Conservation (phyloP, 257 asterid genomes). For the Anisodus acutangulus region DNA sequence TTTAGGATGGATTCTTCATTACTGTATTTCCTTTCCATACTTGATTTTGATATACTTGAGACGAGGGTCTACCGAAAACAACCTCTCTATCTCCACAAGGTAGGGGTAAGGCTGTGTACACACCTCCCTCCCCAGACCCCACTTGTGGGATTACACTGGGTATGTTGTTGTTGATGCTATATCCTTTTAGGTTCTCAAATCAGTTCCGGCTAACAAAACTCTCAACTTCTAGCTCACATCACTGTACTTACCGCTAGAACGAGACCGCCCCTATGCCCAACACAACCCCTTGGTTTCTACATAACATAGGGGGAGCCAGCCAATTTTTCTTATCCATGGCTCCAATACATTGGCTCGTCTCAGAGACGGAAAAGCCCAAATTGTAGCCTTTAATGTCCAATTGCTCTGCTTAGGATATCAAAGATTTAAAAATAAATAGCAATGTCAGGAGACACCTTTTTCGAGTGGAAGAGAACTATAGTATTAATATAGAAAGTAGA, state of each 20-base stretch:
- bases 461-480: not conserved
- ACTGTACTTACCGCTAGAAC: not conserved
- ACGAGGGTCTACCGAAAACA: no score
- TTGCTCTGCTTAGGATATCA: not conserved
- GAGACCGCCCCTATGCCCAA: not conserved
- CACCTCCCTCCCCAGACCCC: no score
- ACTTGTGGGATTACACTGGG: no score
- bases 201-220: not conserved
- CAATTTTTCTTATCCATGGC: not conserved
- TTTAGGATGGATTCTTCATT: no score
- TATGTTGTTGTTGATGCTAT: no score
- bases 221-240: not conserved
- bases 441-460: not conserved
- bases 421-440: not conserved
- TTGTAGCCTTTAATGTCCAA: not conserved
- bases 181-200: not conserved
- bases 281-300: not conserved
- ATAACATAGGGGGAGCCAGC: conserved; percentile 5
- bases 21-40: no score
- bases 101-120: no score
- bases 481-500: not conserved
- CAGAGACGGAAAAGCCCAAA: not conserved
- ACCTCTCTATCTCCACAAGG: no score
- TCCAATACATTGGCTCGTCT: not conserved
- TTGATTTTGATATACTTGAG: no score